Base-by-base conservation (phyloP, 2,329 filamentous ascomycete genomes). In the Fusarium pilosicola region DNA sequence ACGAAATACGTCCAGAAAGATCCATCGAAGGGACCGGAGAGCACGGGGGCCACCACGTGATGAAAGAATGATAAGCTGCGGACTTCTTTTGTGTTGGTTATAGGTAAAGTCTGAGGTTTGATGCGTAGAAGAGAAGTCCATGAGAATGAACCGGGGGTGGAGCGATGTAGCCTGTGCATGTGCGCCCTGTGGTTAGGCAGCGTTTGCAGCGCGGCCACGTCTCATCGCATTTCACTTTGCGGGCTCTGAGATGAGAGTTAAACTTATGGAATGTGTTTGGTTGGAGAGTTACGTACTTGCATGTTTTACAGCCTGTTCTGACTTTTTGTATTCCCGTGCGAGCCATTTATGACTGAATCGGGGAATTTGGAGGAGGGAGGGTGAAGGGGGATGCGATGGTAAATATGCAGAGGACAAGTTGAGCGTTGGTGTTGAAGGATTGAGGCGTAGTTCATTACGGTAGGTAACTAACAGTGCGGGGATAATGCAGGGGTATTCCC, bases 181-280 rank as follows among this genome's bases (percentile, higher is more conserved):
- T 84, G 26, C 88, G 83, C 7, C 87, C 86, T 6, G 87, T 88
- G 24, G 83, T 85, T 6, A 81, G 84, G 76, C 88, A 90, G 45
- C 86, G 83, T 42, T 82, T 79, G 73, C 88, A 90, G 48, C 77
- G 80, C 4, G 88, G 88, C 68, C 85, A 87, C 9, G 79, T 80
- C 78, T 90, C 88, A 72, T 89, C 88, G 75, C 88, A 90, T 78
- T 90, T 90, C 58, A 90, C 84, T 65, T 87, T 87, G 44, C 88
- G 86, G 32, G 87, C 85, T 79, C 86, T 89, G 44, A 26, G 11
- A 12, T 8, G 36, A 26, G 17, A 45, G n/a, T 14, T 14, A 38
- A n/a, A 22, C 45, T 26, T 26, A 2, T 26, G 2, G 13, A n/a
- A 13, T 20, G 60, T 41, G n/a, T 17, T 24, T 26, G 6, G n/a